Evolutionary conservation across 805 yeast genomes (phyloP), one percentile per base, ranked within the genome.

Genomic region (Kodamaea kakaduensis): DNA sequence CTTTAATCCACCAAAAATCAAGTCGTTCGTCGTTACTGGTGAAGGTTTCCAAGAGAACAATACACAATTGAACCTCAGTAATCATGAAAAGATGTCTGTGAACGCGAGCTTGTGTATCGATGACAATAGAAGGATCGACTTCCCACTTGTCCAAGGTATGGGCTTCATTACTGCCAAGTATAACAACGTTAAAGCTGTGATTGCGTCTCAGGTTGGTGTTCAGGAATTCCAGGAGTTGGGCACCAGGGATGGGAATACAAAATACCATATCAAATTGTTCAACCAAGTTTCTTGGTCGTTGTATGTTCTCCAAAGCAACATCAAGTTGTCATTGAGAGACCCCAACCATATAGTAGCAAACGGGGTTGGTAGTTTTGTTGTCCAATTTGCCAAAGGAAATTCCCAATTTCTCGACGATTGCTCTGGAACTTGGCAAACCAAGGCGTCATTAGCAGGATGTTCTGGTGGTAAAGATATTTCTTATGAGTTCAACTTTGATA

Each of bases 91-190:
- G 39, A 40, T 64, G 33, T 57, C 68, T 2, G 59, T 60, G 10
- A 47, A 47, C 15, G 49, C 68, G 1, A 43, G 46, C 22, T 34
- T 55, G 24, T 17, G 32, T 9, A 30, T 45, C 13, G 47, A 40
- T 5, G 41, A 42, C 16, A 31, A 41, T 17, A 34, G 38, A 19
- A 18, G 20, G 18, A 18, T 47, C 38, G 40, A 46, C 31, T 53
- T 74, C 24, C 89, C 90, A 3, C 50, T 84, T 36, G 84, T 81
- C 5, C 89, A 83, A 56, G 97, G 97, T 36, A 71, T 72, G 75
- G 96, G 96, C 5, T 78, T 84, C 43, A 75, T 84, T 10, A 81
- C 95, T 20, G 85, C 80, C 17, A 58, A 71, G 12, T 53, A 51
- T 36, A 41, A 45, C 15, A 46, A 46, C 21, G 43, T 46, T 7